Conservation (phyloP, 2,329 filamentous ascomycete species). For the Cladophialophora bantiana region DNA sequence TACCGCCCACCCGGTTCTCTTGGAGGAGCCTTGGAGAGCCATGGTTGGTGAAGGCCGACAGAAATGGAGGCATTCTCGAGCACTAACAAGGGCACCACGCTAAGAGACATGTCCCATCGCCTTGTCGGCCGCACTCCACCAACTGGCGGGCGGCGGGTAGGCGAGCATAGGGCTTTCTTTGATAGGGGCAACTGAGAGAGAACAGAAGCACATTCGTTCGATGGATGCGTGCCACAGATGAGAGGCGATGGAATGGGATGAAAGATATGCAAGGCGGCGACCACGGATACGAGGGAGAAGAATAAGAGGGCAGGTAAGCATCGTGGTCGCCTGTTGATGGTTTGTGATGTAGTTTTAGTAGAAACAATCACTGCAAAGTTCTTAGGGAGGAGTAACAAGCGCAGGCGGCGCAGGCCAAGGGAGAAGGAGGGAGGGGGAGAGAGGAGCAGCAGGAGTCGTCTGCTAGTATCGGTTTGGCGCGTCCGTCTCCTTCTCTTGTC, state of each 20-base stretch:
- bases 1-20: conserved; percentile 30
- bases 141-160: not conserved
- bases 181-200: not conserved
- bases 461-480: not conserved
- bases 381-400: not conserved
- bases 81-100: conserved; percentile 8
- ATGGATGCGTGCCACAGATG: not conserved
- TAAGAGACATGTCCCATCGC: not conserved
- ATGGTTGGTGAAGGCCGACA: not conserved
- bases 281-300: not conserved
- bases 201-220: not conserved
- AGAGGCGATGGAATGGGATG: not conserved
- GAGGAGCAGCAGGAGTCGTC: not conserved
- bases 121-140: conserved; percentile 1
- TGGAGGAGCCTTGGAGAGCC: conserved; percentile 2
- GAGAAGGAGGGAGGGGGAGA: not conserved
- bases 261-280: no score
- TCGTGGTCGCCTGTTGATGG: not conserved
- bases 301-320: not conserved
- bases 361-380: not conserved
- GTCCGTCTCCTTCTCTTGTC: not conserved
- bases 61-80: conserved; percentile 10
- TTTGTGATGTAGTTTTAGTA: not conserved
- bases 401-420: not conserved
- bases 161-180: not conserved